Base-by-base conservation (phyloP, 2,329 filamentous ascomycete species). In the Oidium heveae region DNA sequence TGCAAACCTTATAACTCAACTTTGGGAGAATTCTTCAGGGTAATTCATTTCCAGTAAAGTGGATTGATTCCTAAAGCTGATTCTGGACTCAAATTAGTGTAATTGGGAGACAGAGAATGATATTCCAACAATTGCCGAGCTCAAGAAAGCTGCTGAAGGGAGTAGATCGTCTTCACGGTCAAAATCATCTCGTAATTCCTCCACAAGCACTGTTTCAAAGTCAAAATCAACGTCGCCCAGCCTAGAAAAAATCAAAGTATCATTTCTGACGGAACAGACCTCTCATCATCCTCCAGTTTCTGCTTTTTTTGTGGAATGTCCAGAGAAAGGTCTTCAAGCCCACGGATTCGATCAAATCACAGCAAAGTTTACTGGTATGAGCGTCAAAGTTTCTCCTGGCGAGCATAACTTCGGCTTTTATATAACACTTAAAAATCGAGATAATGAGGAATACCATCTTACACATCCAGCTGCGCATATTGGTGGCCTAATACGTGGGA, bases 1-100 rank as follows among this genome's bases (percentile, higher is more conserved):
- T 96, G 89, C 79, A 98, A 98, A 69, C 91, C 91, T 12, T 98
- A 98, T 71, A 98, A 98, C 69, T 95, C 88, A 51, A 88, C 87
- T 37, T 70, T 98, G 53, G 91, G 91, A 59, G 91, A 98, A 71
- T 98, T 98, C 70, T 98, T 98, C 71, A 77, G 87, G 70, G 85
- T 88, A 72, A 63, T 79, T 52, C n/a, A 46, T 41, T 7, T 20
- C 16, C 22, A 18, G 32, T 7, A n/a, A 15, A 28, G 16, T 7
- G 9, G 1, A 3, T 33, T 15, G 9, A 7, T 15, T 33, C 4
- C 46, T 13, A 28, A 32, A 50, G 46, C 46, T 52, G 13, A 52
- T 34, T 6, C 16, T n/a, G 41, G 20, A 46, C n/a, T n/a, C n/a
- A 46, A 22, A 37, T 57, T 66, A 94, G 77, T 96, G 91, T 68